These are phyloP conservation scores for Chrysanthemum makinoi DNA, from an alignment of 129 eudicot genomes.

Conservation along the genomic window DNA sequence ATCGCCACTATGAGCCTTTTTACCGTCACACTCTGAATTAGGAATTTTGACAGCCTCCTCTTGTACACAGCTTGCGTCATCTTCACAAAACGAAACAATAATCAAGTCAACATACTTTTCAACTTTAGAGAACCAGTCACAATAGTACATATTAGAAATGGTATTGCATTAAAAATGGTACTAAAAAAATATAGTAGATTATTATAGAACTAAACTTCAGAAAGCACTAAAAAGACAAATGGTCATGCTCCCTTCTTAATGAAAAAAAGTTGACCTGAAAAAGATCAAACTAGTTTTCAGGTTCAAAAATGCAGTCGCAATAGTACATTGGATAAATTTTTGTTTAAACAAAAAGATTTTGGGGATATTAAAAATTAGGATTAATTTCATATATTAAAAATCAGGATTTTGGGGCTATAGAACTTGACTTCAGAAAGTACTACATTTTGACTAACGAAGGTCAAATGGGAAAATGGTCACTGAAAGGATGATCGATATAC, in stretches of 20 bases:
- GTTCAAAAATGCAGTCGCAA: no score
- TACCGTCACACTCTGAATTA: not conserved
- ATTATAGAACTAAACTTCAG: no score
- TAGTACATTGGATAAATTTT: no score
- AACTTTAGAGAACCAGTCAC: not conserved
- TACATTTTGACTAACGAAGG: not conserved
- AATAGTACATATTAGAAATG: not conserved
- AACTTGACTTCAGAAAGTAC: not conserved
- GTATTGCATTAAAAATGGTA: constrained; percentile 4
- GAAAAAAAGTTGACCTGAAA: no score
- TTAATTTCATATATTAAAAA: no score
- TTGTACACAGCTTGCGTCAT: constrained; percentile 27
- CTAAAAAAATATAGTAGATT: not conserved
- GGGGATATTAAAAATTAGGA: no score
- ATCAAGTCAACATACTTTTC: constrained; percentile 1
- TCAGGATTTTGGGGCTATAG: no score
- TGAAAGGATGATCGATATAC: no score
- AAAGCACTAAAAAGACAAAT: no score
- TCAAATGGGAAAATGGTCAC: not conserved
- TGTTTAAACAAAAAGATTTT: no score
- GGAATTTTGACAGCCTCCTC: constrained; percentile 25
- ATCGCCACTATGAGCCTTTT: constrained; percentile 17
- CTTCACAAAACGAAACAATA: constrained; percentile 25
- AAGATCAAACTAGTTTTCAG: no score
- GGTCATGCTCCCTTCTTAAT: no score